phyloP scores from a whole-genome alignment of 192 early-diverging fungal genomes.

The Glomus cerebriforme region DNA sequence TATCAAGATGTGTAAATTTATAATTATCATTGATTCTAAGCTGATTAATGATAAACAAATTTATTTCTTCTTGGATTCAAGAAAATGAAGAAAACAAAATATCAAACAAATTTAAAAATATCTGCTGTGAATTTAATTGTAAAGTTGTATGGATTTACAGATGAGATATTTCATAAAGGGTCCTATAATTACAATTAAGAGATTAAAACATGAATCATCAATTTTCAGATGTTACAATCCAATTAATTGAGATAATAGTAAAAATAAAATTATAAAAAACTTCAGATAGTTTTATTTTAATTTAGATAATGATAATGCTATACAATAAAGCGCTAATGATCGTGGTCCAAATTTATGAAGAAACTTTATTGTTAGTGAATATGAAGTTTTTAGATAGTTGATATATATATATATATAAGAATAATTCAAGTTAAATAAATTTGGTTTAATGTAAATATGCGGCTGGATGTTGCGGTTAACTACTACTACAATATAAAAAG shows the following conservation, averaged over 20 bases:
- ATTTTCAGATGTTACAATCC: not conserved
- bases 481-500: no score
- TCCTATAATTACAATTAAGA: conserved; percentile 11
- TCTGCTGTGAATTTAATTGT: not conserved
- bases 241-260: not conserved
- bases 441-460: no score
- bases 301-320: not conserved
- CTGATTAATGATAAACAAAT: not conserved
- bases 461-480: no score
- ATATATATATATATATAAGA: no score
- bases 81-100: not conserved
- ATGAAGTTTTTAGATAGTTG: not conserved
- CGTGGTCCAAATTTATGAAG: not conserved
- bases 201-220: conserved; percentile 9
- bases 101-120: not conserved
- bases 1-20: no score
- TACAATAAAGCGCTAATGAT: not conserved
- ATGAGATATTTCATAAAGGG: conserved; percentile 17
- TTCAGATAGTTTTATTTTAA: not conserved
- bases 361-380: not conserved
- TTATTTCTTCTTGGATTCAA: not conserved
- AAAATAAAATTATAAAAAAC: no score
- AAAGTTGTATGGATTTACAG: not conserved
- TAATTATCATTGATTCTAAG: not conserved
- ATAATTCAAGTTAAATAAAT: no score